These are phyloP conservation scores for Catharanthus roseus DNA, from an alignment of 257 asterid species.

Conservation along the genomic window DNA sequence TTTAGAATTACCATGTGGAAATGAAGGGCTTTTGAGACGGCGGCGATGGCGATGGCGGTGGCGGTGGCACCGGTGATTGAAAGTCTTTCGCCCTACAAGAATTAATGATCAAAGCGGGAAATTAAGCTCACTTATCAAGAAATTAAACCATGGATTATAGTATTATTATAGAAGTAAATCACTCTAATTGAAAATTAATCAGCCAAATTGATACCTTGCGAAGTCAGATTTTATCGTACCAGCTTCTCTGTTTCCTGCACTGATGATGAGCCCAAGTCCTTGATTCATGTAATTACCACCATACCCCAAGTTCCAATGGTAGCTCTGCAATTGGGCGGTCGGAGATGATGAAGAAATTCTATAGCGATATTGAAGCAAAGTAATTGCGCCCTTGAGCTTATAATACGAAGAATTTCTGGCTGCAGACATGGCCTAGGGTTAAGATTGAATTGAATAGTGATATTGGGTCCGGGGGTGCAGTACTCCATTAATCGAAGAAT, in stretches of 20 bases:
- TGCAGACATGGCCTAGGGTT: conserved; percentile 12
- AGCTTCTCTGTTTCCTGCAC: conserved; percentile 16
- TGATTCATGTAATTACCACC: conserved; percentile 19
- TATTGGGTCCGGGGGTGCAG: not conserved
- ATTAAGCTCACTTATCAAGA: not conserved
- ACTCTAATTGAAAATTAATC: not conserved
- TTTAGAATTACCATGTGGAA: conserved; percentile 57
- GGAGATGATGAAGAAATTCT: conserved; percentile 16
- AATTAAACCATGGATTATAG: too few relatives aligned
- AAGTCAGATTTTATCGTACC: conserved; percentile 13
- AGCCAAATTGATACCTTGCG: conserved; percentile 15
- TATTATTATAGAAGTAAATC: too few relatives aligned
- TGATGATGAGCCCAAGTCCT: conserved; percentile 38
- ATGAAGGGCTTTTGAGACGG: conserved; percentile 32
- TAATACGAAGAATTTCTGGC: conserved; percentile 39
- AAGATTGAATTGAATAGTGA: not conserved
- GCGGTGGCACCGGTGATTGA: conserved; percentile 2
- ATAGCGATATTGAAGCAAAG: conserved; percentile 36
- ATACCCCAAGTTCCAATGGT: conserved; percentile 12
- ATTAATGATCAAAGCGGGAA: not conserved
- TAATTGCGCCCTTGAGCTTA: conserved; percentile 38
- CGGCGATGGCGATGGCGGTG: not conserved
- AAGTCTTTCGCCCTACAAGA: conserved; percentile 32
- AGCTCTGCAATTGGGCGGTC: conserved; percentile 15
- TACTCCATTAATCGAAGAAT: conserved; percentile 3